A percentile compares a stretch with the other conserved stretches of the same genome.
Evolutionary conservation across 2,329 filamentous ascomycete genomes (phyloP).

Genomic region (Colletotrichum liriopes): DNA sequence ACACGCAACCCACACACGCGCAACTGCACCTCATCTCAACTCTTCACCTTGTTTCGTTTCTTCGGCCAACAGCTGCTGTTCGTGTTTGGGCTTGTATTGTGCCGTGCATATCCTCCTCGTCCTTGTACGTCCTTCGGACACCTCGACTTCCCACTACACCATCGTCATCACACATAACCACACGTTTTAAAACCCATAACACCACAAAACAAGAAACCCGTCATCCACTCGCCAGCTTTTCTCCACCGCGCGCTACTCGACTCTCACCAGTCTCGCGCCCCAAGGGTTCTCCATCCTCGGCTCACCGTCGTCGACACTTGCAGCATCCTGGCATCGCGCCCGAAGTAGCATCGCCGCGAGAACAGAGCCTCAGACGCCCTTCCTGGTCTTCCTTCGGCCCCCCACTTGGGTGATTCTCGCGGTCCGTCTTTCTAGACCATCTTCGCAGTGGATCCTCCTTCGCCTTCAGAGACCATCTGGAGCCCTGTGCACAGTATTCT

Average conservation of each 20-base stretch:
- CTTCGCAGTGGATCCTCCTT: slow-evolving; percentile 38
- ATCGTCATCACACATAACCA: slow-evolving; percentile 18
- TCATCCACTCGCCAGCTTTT: background rate
- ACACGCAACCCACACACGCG: slow-evolving; percentile 12
- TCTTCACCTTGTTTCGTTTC: slow-evolving; percentile 40
- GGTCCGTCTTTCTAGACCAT: slow-evolving; percentile 42
- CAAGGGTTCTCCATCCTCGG: slow-evolving; percentile 40
- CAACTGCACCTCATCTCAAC: slow-evolving; percentile 39
- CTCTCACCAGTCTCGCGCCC: slow-evolving; percentile 18
- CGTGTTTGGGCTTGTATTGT: slow-evolving; percentile 31
- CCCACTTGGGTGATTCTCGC: slow-evolving; percentile 44
- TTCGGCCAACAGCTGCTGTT: slow-evolving; percentile 12
- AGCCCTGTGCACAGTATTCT: slow-evolving; percentile 43
- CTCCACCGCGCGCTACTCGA: slow-evolving; percentile 12
- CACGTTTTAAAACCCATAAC: slow-evolving; percentile 15
- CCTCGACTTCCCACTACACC: background rate
- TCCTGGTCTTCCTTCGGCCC: slow-evolving; percentile 39
- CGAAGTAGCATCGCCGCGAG: slow-evolving; percentile 34
- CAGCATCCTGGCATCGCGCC: slow-evolving; percentile 34
- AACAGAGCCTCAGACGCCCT: slow-evolving; percentile 38
- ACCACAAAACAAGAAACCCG: background rate
- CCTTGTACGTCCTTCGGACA: slow-evolving; percentile 22
- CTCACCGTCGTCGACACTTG: slow-evolving; percentile 39
- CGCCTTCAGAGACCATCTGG: slow-evolving; percentile 33
- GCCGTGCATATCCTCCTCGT: slow-evolving; percentile 15